Conservation (phyloP, 176 grass and related monocot genomes). For the Oryza australiensis region DNA sequence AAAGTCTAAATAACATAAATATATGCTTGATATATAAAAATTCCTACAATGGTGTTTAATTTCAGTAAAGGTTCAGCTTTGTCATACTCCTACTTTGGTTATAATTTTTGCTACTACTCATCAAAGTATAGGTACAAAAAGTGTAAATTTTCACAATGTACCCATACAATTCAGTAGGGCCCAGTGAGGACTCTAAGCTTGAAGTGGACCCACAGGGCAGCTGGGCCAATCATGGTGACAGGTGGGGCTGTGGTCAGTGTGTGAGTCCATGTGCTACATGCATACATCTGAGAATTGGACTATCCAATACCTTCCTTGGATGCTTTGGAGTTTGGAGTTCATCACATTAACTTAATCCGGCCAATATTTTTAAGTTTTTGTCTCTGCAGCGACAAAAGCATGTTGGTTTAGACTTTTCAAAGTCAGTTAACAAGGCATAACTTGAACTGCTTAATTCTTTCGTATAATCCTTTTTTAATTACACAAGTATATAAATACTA, state of each 20-base stretch:
- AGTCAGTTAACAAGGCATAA: neutral
- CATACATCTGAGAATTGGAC: neutral
- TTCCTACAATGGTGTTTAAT: neutral
- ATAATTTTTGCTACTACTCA: neutral
- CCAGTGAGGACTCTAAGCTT: neutral
- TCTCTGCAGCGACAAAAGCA: neutral
- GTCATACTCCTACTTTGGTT: neutral
- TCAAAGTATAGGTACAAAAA: neutral
- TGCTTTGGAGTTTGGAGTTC: conserved; percentile 1
- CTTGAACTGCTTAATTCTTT: neutral
- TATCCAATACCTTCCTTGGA: conserved; percentile 7
- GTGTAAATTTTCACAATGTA: neutral
- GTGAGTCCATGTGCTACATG: conserved; percentile 28
- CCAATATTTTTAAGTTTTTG: neutral
- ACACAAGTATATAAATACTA: too few relatives aligned
- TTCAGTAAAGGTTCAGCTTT: neutral
- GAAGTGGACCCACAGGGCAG: conserved; percentile 28
- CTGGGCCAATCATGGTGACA: conserved; percentile 39
- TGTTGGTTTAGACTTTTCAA: neutral
- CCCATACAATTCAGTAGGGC: neutral
- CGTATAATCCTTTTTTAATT: too few relatives aligned
- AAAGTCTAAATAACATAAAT: neutral
- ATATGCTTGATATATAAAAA: neutral
- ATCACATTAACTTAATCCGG: neutral
- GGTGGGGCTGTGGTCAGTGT: conserved; percentile 24